Evolutionary conservation across 306 rosid species (phyloP).

Genomic region (Inga leiocalycina): DNA sequence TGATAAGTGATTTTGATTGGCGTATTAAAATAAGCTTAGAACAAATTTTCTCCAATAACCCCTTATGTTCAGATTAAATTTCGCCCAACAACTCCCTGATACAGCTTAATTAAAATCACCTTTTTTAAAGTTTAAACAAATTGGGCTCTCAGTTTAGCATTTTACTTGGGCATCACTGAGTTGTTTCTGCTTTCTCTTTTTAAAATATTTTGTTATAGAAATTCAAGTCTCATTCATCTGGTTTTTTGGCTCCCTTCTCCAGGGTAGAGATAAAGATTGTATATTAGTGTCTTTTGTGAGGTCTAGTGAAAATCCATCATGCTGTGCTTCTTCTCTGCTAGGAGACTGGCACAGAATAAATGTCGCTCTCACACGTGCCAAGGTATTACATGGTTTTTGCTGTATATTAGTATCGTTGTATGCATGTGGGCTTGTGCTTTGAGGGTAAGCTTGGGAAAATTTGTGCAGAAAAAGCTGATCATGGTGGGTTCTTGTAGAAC

Average conservation of each 20-base stretch:
- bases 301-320: slow-evolving; percentile 73
- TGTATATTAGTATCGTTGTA: neutral
- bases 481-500: slow-evolving; percentile 91
- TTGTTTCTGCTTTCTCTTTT: neutral
- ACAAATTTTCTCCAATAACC: neutral
- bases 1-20: neutral
- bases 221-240: neutral
- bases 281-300: slow-evolving; percentile 86
- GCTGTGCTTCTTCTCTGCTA: slow-evolving; percentile 72
- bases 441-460: neutral
- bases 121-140: neutral
- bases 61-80: neutral
- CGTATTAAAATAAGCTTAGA: neutral
- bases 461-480: slow-evolving; percentile 76
- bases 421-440: neutral
- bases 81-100: neutral
- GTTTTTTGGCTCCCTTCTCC: neutral
- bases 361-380: slow-evolving; percentile 93
- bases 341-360: slow-evolving; percentile 98
- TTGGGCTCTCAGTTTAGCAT: neutral
- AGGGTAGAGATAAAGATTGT: slow-evolving; percentile 99
- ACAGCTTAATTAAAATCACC: neutral
- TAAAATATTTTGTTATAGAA: neutral
- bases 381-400: slow-evolving; percentile 48
- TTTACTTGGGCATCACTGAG: slow-evolving; percentile 8